These are phyloP conservation scores for Albatrellus ellisii DNA, from an alignment of 768 basidiomycete species.

Conservation along the genomic window DNA sequence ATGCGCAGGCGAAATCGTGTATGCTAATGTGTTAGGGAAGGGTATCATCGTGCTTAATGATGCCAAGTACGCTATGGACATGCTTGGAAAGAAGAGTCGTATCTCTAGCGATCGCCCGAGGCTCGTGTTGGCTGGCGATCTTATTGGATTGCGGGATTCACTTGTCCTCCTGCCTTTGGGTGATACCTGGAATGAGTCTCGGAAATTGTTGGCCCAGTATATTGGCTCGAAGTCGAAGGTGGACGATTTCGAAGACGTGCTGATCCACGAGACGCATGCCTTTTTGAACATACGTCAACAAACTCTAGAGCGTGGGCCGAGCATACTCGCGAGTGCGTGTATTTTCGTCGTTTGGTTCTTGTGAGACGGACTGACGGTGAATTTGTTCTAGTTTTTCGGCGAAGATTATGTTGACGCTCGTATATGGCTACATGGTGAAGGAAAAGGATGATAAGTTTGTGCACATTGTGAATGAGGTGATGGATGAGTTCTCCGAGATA, in stretches of 20 bases:
- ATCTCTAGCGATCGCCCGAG: slow-evolving; percentile 12
- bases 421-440: not conserved
- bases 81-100: slow-evolving; percentile 13
- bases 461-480: not conserved
- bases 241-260: slow-evolving; percentile 10
- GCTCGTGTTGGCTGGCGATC: slow-evolving; percentile 8
- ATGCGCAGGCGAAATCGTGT: slow-evolving; percentile 1
- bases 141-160: not conserved
- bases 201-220: not conserved
- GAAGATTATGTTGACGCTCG: slow-evolving; percentile 1
- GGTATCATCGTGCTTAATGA: slow-evolving; percentile 25
- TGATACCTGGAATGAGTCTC: not conserved
- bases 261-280: slow-evolving; percentile 7
- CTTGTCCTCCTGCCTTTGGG: not conserved
- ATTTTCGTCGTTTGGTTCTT: not conserved
- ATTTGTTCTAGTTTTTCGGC: slow-evolving; percentile 1
- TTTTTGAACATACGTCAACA: slow-evolving; percentile 10
- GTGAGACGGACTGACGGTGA: not conserved
- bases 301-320: slow-evolving; percentile 8
- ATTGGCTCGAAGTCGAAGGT: slow-evolving; percentile 1
- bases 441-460: slow-evolving; percentile 1
- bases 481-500: not conserved
- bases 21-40: slow-evolving; percentile 8
- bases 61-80: slow-evolving; percentile 9
- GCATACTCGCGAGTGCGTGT: not conserved